Base-by-base conservation (phyloP, 2,329 filamentous ascomycete genomes). In the Colletotrichum tropicicola region DNA sequence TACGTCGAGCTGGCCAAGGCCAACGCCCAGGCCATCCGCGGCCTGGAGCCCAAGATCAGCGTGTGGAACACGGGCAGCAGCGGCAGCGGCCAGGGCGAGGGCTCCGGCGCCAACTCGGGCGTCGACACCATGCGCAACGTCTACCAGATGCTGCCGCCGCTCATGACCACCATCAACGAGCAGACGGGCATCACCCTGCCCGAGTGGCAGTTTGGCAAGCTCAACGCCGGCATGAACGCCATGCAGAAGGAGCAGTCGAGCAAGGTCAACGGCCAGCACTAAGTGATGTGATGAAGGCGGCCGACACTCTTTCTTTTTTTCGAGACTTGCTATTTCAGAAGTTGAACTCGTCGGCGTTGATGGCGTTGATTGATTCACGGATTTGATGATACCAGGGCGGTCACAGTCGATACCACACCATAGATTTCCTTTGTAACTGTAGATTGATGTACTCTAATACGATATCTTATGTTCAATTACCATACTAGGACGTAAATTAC, bases 41-140 rank as follows among this genome's bases (percentile, higher is more conserved):
- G 93, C 25, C 79, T 97, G 69, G 87, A 94, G 76, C 93, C 93
- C 69, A 97, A 97, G 89, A 96, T 97, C 80, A 94, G 90, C 67
- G 89, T 95, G 25, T 97, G 93, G 93, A 96, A 93, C 75, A 97
- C 93, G 8, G 92, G 92, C 44, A 76, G 79, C 51, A 80, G 85
- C 53, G 82, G 75, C 3, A 79, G 78, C 10, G 73, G 74, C n/a
- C n/a, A n/a, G n/a, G n/a, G n/a, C n/a, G n/a, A n/a, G 15, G 78
- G 74, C 13, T 80, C 78, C n/a, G 80, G 74, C 43, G 79, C 77
- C 25, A 76, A 77, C 41, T 58, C 67, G 3, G 75, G 78, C 43
- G 80, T 86, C 59, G 89, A 92, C 63, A 85, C 91, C 4, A 90
- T 96, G 79, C 85, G 92, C 69, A 94, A 95, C 70, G 85, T 97